A percentile compares a stretch with the other conserved stretches of the same genome.
These are phyloP conservation scores for Pleurotus ostreatus DNA, from an alignment of 768 basidiomycete species.

Conservation along the genomic window DNA sequence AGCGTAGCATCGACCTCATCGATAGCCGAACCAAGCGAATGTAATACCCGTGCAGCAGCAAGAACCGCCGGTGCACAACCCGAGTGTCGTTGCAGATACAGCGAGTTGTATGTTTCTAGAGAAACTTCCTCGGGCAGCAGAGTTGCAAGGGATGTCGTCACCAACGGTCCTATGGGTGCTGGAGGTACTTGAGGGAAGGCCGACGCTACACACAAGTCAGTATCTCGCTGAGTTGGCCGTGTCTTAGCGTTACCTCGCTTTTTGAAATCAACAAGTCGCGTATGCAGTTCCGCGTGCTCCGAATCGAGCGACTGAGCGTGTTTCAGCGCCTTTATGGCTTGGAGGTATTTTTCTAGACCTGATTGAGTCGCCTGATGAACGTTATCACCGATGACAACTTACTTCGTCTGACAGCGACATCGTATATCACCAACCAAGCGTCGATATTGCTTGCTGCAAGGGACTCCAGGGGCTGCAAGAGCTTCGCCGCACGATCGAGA, in stretches of 20 bases:
- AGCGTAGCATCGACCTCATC: conserved; percentile 60
- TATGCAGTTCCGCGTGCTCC: conserved; percentile 64
- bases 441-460: conserved; percentile 53
- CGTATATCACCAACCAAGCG: conserved; percentile 72
- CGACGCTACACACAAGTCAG: conserved; percentile 32
- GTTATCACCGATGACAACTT: conserved; percentile 21
- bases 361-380: not conserved
- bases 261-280: conserved; percentile 64
- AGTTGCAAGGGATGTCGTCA: conserved; percentile 41
- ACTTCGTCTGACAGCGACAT: conserved; percentile 83
- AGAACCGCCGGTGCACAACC: conserved; percentile 50
- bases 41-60: conserved; percentile 57
- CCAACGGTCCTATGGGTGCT: conserved; percentile 42
- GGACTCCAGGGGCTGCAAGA: conserved; percentile 59
- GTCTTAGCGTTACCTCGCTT: conserved; percentile 34
- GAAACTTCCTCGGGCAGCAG: conserved; percentile 57
- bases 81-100: conserved; percentile 67
- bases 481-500: conserved; percentile 71
- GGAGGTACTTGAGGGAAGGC: conserved; percentile 38
- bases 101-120: conserved; percentile 66
- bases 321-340: conserved; percentile 67
- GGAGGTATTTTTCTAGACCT: conserved; percentile 70
- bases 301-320: conserved; percentile 50
- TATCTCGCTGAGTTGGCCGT: too few species aligned
- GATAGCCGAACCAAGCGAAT: conserved; percentile 38